Base-by-base conservation (phyloP, 106 monocot genomes). In the Dactylorhiza incarnata region DNA sequence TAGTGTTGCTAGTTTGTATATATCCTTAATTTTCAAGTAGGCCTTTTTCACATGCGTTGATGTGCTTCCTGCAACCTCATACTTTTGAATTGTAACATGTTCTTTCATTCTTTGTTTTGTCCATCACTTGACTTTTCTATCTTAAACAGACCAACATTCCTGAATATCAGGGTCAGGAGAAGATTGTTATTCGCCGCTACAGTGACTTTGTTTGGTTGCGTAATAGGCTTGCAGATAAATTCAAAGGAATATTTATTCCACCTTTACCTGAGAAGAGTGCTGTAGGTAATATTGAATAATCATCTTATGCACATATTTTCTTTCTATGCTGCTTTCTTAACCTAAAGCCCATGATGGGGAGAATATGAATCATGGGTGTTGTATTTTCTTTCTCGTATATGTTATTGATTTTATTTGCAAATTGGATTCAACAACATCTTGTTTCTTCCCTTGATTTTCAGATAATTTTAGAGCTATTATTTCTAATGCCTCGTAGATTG, bases 191-290 rank as follows among this genome's bases (percentile, higher is more conserved):
- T 54, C 85, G 91, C 17, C 91, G 91, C 49, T 91, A 88, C 68
- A 91, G 80, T 72, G 91, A 91, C 78, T 91, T 91, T 73, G 84
- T 80, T 26, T 91, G 91, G 91, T 48, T 91, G 68, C 85, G 74
- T 48, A 88, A 91, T 72, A 84, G 84, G 50, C 83, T 91, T 78
- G 81, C 77, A 49, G 72, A 95, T 58, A 99, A 90, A 51, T 91
- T 89, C 81, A 99, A 99, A 77, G 99, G 99, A 50, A 73, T 99
- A 74, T 99, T 99, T 79, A 88, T 99, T 74, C 94, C 94, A 79
- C 88, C 99, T 81, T 79, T 99, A 47, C 99, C 99, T 56, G 99
- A 99, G 88, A 99, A 99, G 85, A 99, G 91, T 70, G 81, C 94
- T 84, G 99, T 99, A 84, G 99, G 99, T 99, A 91, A 85, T 52